Evolutionary conservation across 177 flowering plant genomes (phyloP).

Genomic region (Vitis hybrid): DNA sequence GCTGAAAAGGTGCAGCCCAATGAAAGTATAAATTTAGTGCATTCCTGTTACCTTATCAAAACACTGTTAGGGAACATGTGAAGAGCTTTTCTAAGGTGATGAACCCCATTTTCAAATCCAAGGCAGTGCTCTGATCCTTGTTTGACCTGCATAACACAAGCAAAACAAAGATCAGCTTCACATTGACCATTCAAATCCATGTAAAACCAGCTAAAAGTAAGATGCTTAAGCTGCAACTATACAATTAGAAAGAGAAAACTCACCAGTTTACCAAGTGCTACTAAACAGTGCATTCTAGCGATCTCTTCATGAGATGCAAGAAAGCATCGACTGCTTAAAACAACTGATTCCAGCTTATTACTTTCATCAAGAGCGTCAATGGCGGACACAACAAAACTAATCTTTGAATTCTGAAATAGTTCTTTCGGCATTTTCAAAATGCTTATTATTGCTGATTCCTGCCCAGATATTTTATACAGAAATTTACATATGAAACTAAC

Average conservation of each 20-base stretch:
- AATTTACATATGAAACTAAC: conserved; percentile 66
- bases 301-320: conserved; percentile 57
- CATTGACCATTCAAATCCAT: neutral
- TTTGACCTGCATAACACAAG: conserved; percentile 51
- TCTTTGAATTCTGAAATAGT: conserved; percentile 60
- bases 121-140: conserved; percentile 41
- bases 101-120: conserved; percentile 53
- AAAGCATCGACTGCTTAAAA: conserved; percentile 44
- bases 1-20: too few species aligned
- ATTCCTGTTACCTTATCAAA: conserved; percentile 55
- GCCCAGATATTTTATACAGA: conserved; percentile 66
- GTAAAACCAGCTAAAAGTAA: neutral
- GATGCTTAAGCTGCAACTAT: conserved; percentile 2
- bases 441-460: conserved; percentile 49
- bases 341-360: conserved; percentile 51
- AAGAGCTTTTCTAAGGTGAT: conserved; percentile 72
- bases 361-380: conserved; percentile 64
- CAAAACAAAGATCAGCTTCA: neutral
- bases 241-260: conserved; percentile 17
- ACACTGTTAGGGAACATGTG: conserved; percentile 73
- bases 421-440: conserved; percentile 74
- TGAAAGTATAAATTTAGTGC: too few species aligned
- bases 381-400: conserved; percentile 68
- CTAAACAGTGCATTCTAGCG: conserved; percentile 62
- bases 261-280: conserved; percentile 73